Conservation (phyloP, 495 filamentous ascomycete species). For the Amniculicola lignicola region DNA sequence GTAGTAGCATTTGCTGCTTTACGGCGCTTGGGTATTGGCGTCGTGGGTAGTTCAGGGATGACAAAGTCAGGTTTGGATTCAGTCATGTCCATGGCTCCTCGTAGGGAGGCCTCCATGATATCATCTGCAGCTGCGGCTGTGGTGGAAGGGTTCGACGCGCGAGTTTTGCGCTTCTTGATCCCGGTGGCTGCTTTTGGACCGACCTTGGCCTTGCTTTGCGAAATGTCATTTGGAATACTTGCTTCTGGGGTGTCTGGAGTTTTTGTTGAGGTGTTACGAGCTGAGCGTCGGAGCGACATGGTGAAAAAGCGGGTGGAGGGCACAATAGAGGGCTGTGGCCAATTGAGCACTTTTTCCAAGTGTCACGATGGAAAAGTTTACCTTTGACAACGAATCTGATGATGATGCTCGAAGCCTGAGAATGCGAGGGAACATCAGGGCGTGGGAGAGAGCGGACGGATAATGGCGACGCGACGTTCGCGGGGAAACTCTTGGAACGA, state of each 20-base stretch:
- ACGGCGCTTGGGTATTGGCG: conserved; percentile 17
- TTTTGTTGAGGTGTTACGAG: conserved; percentile 29
- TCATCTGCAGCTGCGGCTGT: neutral
- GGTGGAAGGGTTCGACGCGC: conserved; percentile 9
- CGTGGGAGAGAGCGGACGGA: no score
- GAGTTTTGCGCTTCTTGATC: conserved; percentile 25
- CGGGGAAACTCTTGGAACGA: no score
- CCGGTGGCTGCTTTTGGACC: conserved; percentile 3
- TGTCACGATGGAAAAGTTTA: no score
- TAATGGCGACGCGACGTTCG: no score
- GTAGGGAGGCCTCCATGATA: neutral
- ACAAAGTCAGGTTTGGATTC: conserved; percentile 25
- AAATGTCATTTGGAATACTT: neutral
- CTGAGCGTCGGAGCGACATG: conserved; percentile 41
- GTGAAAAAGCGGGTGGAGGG: neutral
- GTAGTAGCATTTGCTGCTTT: conserved; percentile 11
- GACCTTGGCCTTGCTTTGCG: neutral
- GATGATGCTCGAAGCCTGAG: no score
- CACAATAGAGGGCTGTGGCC: no score
- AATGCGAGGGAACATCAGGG: no score
- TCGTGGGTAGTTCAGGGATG: conserved; percentile 10
- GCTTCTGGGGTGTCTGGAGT: neutral
- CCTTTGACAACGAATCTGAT: no score
- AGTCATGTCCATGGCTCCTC: neutral
- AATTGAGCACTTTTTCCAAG: no score